Evolutionary conservation across 345 rosid species (phyloP).

Genomic region (Fremontodendron californicum): DNA sequence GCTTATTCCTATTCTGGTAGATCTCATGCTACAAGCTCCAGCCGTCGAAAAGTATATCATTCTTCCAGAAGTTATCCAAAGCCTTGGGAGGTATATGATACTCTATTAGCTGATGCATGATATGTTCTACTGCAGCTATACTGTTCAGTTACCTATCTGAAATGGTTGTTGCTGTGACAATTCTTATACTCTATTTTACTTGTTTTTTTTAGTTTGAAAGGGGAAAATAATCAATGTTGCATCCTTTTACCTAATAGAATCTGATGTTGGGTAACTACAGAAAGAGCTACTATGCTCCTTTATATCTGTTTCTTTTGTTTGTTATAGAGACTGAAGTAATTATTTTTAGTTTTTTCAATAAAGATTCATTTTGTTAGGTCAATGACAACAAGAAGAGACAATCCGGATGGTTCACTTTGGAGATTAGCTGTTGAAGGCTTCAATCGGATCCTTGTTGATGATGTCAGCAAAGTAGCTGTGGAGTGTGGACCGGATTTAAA

Average conservation of each 20-base stretch:
- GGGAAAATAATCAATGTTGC: neutral
- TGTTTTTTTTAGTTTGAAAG: neutral
- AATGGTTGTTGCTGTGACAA: neutral
- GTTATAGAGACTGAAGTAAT: neutral
- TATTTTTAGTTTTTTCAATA: neutral
- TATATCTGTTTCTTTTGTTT: neutral
- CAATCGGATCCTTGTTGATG: constrained; percentile 70
- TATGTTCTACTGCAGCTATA: constrained; percentile 2
- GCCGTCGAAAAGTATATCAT: constrained; percentile 59
- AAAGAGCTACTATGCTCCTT: neutral
- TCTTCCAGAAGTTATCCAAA: constrained; percentile 76
- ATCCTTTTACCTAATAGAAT: neutral
- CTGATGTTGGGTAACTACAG: neutral
- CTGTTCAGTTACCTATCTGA: neutral
- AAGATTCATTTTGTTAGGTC: constrained; percentile 44
- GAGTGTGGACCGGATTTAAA: constrained; percentile 44
- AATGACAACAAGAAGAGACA: constrained; percentile 94
- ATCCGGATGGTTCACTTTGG: constrained; percentile 94
- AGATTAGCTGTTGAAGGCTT: constrained; percentile 86
- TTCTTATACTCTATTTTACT: neutral
- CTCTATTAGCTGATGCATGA: constrained; percentile 9
- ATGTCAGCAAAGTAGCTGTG: constrained; percentile 37
- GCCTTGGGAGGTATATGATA: constrained; percentile 67
- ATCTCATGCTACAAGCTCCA: constrained; percentile 70
- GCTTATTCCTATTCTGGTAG: constrained; percentile 70